Evolutionary conservation across 306 rosid species (phyloP), one percentile per base, ranked within the genome.

Genomic region (Castanospermum australe): DNA sequence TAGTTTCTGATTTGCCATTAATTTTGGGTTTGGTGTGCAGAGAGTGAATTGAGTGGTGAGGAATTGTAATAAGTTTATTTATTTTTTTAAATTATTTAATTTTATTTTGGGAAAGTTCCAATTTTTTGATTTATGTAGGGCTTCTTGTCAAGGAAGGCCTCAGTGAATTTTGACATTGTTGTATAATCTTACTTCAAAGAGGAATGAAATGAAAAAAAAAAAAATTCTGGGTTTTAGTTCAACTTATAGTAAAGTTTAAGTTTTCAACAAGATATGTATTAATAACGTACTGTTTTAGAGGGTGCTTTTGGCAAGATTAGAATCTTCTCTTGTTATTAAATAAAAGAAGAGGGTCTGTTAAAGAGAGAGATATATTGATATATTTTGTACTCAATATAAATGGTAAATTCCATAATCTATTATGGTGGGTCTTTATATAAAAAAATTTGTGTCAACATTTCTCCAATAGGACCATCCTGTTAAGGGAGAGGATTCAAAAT

Each of bases 31-130:
- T 85, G 75, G 84, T 47, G 81, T 75, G 83, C 52, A 74, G 77
- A 71, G 82, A 76, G 84, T 10, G 60, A 50, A 79, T 51, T 82
- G 87, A 77, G 82, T 76, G 73, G 59, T 71, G 79, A 80, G 67
- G 73, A 76, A 80, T 42, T 83, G 86, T 88, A 83, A 85, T 85
- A 85, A 73, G 25, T 57, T 33, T 79, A 42, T 77, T 38, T 39
- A 8, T 67, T 39, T 42, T 24, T 61, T 65, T 32, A 36, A 70
- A 17, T 51, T 65, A 47, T 76, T 82, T 63, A 50, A 75, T 50
- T 79, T 75, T 71, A 67, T 75, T 69, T 75, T 59, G 82, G 76
- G 80, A 28, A 65, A 78, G 14, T 76, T 67, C 30, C 36, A 38
- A 54, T 41, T 75, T 51, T 38, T 67, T 65, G 42, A 30, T 71